These are phyloP conservation scores for Saccharomyces paradoxus DNA, from an alignment of 805 yeast species.

Conservation along the genomic window DNA sequence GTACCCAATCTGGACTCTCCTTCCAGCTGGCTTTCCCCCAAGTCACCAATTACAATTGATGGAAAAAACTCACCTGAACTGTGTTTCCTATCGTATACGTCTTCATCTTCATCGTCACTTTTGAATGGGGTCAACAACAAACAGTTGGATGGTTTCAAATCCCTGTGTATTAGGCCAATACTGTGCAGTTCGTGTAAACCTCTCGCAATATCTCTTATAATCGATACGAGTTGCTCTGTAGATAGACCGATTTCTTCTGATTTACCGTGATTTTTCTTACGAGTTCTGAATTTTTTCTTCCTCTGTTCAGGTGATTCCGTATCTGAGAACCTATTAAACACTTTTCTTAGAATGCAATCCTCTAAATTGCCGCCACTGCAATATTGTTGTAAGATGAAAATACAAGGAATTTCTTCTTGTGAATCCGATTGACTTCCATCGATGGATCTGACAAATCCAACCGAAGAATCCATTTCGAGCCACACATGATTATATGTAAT, in stretches of 20 bases:
- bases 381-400: conserved; percentile 76
- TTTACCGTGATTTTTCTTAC: conserved; percentile 12
- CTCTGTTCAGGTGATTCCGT: conserved; percentile 34
- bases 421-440: conserved; percentile 12
- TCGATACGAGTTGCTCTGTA: conserved; percentile 55
- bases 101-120: conserved; percentile 14
- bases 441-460: conserved; percentile 21
- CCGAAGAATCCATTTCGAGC: conserved; percentile 61
- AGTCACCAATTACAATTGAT: conserved; percentile 72
- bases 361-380: conserved; percentile 86
- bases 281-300: conserved; percentile 27
- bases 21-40: conserved; percentile 79
- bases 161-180: conserved; percentile 77
- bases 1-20: conserved; percentile 59
- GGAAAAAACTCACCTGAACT: conserved; percentile 38
- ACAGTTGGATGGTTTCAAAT: conserved; percentile 84
- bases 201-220: conserved; percentile 55
- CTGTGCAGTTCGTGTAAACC: conserved; percentile 70
- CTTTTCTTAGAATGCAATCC: conserved; percentile 40
- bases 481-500: conserved; percentile 87
- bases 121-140: conserved; percentile 35
- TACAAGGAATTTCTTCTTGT: conserved; percentile 46
- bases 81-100: conserved; percentile 6
- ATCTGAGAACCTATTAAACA: conserved; percentile 31
- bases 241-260: conserved; percentile 31